Evolutionary conservation across 2,329 filamentous ascomycete genomes (phyloP).

Genomic region (Botrytis galanthina): DNA sequence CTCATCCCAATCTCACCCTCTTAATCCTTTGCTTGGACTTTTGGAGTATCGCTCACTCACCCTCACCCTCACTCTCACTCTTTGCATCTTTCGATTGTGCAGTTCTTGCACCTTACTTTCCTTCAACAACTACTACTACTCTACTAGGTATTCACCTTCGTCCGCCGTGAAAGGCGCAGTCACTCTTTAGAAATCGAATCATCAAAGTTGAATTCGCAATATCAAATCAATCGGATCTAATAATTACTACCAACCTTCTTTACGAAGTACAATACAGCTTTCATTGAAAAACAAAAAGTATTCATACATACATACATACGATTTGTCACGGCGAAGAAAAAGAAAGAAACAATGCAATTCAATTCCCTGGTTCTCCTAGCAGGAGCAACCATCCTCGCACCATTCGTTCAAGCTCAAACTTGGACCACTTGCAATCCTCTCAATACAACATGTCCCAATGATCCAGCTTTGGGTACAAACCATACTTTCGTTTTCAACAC

Average conservation of each 20-base stretch:
- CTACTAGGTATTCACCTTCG: neutral
- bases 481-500: slow-evolving; percentile 64
- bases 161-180: neutral
- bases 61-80: neutral
- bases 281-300: neutral
- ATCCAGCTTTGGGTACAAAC: slow-evolving; percentile 66
- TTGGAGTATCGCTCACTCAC: neutral
- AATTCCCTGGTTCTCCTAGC: slow-evolving; percentile 25
- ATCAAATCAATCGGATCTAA: slow-evolving; percentile 1
- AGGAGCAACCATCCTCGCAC: slow-evolving; percentile 27
- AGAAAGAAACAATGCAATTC: slow-evolving; percentile 30
- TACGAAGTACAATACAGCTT: neutral
- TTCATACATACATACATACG: neutral
- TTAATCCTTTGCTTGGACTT: neutral
- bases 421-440: slow-evolving; percentile 75
- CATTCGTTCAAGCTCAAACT: slow-evolving; percentile 66
- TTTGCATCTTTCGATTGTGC: neutral
- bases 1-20: neutral
- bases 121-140: slow-evolving; percentile 1
- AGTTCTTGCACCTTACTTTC: slow-evolving; percentile 14
- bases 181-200: slow-evolving; percentile 1
- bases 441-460: slow-evolving; percentile 64
- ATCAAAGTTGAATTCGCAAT: neutral
- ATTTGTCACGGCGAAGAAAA: neutral
- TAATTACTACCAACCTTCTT: neutral